A percentile compares a stretch with the other conserved stretches of the same genome.
phyloP scores from a whole-genome alignment of 73 alveolate genomes.

The Paramecium biaurelia region DNA sequence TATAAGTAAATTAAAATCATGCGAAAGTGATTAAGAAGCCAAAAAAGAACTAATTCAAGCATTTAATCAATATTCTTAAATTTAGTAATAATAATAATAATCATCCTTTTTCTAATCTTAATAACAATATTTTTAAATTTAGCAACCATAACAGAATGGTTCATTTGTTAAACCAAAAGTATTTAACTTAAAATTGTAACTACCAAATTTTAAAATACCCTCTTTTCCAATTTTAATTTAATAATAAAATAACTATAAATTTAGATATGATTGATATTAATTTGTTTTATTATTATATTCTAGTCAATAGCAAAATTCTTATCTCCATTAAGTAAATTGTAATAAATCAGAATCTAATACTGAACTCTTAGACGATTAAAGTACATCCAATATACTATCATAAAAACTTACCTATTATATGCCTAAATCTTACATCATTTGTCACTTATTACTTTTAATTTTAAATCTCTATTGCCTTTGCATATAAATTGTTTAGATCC shows the following conservation, averaged over 20 bases:
- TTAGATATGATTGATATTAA: constrained; percentile 35
- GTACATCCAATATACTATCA: background rate
- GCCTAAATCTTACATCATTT: background rate
- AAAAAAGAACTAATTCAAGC: background rate
- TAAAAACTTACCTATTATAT: background rate
- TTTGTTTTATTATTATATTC: background rate
- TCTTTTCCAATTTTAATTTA: constrained; percentile 14
- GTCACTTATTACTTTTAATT: background rate
- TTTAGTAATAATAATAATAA: background rate
- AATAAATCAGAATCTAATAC: background rate
- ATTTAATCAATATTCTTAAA: background rate
- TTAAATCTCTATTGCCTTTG: background rate
- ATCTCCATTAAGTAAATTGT: background rate
- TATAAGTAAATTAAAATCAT: background rate
- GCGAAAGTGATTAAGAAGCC: background rate
- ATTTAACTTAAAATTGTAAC: constrained; percentile 28
- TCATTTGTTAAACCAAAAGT: constrained; percentile 47
- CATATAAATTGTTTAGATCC: background rate
- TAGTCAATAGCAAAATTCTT: background rate
- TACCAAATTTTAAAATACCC: background rate
- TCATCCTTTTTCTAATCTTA: background rate
- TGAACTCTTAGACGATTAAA: background rate
- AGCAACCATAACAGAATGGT: background rate
- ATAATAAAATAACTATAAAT: constrained; percentile 23
- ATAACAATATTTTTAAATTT: background rate